Conservation (phyloP, 352 stramenopile genomes). For the Pseudoperonospora humuli region DNA sequence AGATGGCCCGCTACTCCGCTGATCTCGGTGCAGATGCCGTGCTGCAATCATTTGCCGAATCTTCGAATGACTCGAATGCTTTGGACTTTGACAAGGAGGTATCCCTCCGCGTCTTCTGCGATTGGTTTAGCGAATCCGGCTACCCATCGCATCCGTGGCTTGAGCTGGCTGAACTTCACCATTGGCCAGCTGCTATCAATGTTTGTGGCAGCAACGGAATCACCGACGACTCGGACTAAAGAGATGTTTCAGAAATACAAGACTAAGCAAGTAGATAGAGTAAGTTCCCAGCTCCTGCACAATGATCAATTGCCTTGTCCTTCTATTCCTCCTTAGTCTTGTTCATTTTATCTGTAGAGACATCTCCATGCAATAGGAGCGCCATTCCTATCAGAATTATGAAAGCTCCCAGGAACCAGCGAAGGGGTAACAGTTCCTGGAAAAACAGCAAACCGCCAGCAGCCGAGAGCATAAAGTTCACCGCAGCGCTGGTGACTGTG, state of each 20-base stretch:
- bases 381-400: slow-evolving; percentile 67
- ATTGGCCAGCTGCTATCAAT: slow-evolving; percentile 74
- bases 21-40: slow-evolving; percentile 64
- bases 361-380: slow-evolving; percentile 59
- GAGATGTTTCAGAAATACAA: neutral
- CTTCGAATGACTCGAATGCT: slow-evolving; percentile 5
- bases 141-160: slow-evolving; percentile 71
- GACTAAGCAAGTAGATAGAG: slow-evolving; percentile 8
- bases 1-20: slow-evolving; percentile 63
- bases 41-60: slow-evolving; percentile 40
- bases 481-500: slow-evolving; percentile 69
- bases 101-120: slow-evolving; percentile 55
- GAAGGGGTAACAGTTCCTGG: slow-evolving; percentile 50
- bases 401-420: slow-evolving; percentile 71
- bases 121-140: slow-evolving; percentile 67
- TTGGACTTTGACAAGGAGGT: slow-evolving; percentile 33
- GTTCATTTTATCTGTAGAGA: neutral
- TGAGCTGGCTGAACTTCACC: slow-evolving; percentile 63
- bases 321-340: slow-evolving; percentile 23
- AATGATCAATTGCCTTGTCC: slow-evolving; percentile 1
- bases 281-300: neutral
- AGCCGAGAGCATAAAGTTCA: slow-evolving; percentile 80
- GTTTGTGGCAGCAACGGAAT: slow-evolving; percentile 44
- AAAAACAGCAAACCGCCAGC: slow-evolving; percentile 53
- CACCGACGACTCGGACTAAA: slow-evolving; percentile 21